Evolutionary conservation across 352 stramenopile genomes (phyloP).

Genomic region (Globisporangium spinosum): DNA sequence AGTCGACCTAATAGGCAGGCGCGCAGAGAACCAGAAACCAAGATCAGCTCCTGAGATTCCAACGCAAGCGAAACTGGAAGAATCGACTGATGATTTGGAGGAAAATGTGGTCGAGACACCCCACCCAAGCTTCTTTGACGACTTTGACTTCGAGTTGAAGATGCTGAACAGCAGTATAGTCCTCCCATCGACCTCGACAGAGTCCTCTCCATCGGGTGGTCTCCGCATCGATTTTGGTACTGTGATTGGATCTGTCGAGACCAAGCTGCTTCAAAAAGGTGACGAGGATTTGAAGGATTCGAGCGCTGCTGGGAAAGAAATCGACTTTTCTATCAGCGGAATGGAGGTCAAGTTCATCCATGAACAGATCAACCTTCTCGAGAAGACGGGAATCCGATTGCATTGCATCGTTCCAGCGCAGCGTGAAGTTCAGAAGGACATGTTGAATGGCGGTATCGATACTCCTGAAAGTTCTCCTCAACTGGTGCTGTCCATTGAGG

Average conservation of each 20-base stretch:
- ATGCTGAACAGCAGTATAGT: slow-evolving; percentile 18
- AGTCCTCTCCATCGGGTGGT: slow-evolving; percentile 1
- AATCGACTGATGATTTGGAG: neutral
- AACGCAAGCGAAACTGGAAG: neutral
- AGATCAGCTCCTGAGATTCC: neutral
- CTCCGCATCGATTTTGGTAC: slow-evolving; percentile 17
- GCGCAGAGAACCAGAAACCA: slow-evolving; percentile 4
- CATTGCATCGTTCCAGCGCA: slow-evolving; percentile 8
- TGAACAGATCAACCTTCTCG: slow-evolving; percentile 18
- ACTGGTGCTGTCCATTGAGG: slow-evolving; percentile 4
- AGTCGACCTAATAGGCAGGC: slow-evolving; percentile 32
- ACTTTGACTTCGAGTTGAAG: slow-evolving; percentile 29
- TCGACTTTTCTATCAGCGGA: slow-evolving; percentile 11
- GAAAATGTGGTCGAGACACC: neutral
- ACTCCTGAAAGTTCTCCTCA: neutral
- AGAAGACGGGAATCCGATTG: slow-evolving; percentile 11
- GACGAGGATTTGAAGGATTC: neutral
- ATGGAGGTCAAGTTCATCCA: slow-evolving; percentile 21
- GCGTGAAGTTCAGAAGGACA: neutral
- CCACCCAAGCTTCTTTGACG: slow-evolving; percentile 10
- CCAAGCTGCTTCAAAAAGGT: neutral
- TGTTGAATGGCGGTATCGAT: neutral
- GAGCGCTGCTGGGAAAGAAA: neutral
- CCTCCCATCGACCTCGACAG: slow-evolving; percentile 8
- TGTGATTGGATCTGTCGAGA: slow-evolving; percentile 14